phyloP scores from a whole-genome alignment of 2,329 filamentous ascomycete species.

The Penicillium aurantiogriseum region DNA sequence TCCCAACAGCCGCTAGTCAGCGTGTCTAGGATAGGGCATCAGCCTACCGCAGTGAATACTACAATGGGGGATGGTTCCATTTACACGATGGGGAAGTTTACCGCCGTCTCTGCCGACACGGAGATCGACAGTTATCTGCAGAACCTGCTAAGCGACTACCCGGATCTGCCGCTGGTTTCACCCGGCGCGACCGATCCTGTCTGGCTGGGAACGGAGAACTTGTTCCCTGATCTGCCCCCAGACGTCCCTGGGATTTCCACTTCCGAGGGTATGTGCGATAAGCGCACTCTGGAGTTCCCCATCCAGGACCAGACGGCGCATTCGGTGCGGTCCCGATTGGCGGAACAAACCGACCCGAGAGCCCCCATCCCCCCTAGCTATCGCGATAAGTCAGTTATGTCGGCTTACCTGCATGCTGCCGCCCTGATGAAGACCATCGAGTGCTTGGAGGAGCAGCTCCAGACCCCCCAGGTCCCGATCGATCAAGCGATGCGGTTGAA shows the following conservation, averaged over 20 bases:
- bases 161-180: background rate
- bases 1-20: background rate
- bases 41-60: background rate
- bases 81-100: too few relatives aligned
- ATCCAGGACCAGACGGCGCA: background rate
- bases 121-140: background rate
- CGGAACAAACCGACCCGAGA: background rate
- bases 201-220: background rate
- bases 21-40: background rate
- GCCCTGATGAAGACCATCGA: background rate
- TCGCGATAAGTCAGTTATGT: background rate
- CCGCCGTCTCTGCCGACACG: too few relatives aligned
- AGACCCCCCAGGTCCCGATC: background rate
- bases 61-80: background rate
- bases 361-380: background rate
- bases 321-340: background rate
- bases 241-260: background rate
- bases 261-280: background rate
- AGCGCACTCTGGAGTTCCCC: background rate
- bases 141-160: background rate
- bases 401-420: background rate
- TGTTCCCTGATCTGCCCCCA: background rate
- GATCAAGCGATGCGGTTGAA: background rate
- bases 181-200: background rate
- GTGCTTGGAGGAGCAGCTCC: background rate